Evolutionary conservation across 805 yeast genomes (phyloP).

Genomic region (Saccharomycopsis vini): DNA sequence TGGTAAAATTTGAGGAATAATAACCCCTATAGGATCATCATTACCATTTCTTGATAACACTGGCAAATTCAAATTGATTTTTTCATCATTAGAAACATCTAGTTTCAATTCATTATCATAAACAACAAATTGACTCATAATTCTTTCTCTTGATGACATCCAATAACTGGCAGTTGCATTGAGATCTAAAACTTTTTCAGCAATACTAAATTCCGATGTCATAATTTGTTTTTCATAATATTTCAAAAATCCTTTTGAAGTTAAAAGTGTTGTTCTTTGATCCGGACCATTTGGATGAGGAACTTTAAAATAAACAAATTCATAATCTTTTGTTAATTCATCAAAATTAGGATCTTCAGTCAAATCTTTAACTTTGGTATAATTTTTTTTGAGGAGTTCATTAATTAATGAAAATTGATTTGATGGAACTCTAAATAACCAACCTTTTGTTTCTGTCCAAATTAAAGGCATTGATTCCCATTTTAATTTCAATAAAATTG

Average conservation of each 20-base stretch:
- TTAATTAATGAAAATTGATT: slow-evolving; percentile 23
- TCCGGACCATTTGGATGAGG: slow-evolving; percentile 83
- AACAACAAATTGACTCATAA: slow-evolving; percentile 78
- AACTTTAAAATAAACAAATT: slow-evolving; percentile 45
- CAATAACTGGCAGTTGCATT: slow-evolving; percentile 83
- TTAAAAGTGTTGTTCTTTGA: slow-evolving; percentile 62
- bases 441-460: slow-evolving; percentile 76
- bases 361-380: slow-evolving; percentile 20
- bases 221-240: slow-evolving; percentile 67
- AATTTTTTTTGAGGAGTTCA: slow-evolving; percentile 27
- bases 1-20: slow-evolving; percentile 73
- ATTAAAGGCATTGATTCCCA: slow-evolving; percentile 82
- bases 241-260: slow-evolving; percentile 66
- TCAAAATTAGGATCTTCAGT: slow-evolving; percentile 17
- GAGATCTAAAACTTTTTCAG: slow-evolving; percentile 68
- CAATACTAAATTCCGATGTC: slow-evolving; percentile 61
- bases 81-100: slow-evolving; percentile 6
- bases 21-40: slow-evolving; percentile 47
- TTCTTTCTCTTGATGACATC: slow-evolving; percentile 84
- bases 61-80: slow-evolving; percentile 9
- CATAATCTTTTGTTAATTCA: slow-evolving; percentile 10
- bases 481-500: slow-evolving; percentile 61
- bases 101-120: slow-evolving; percentile 26
- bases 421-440: slow-evolving; percentile 72
- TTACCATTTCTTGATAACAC: slow-evolving; percentile 5